Evolutionary conservation across 306 rosid genomes (phyloP).

Genomic region (Casuarina glauca): DNA sequence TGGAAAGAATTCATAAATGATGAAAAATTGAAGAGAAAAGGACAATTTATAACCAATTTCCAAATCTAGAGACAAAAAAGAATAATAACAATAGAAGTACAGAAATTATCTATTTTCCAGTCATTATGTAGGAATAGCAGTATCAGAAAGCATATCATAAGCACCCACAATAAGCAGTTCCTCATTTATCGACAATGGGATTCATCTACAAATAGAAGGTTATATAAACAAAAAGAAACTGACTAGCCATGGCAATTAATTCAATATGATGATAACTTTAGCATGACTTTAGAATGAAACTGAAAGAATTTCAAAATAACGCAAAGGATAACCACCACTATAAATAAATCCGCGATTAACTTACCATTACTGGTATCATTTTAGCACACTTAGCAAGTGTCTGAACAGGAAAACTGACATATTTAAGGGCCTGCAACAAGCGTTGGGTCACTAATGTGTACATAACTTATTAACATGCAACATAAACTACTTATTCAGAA

Average conservation of each 20-base stretch:
- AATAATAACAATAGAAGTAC: not conserved
- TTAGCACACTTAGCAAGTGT: slow-evolving; percentile 94
- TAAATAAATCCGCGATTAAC: slow-evolving; percentile 18
- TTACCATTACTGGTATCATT: slow-evolving; percentile 99
- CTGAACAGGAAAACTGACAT: slow-evolving; percentile 97
- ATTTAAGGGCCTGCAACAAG: slow-evolving; percentile 88
- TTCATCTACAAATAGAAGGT: not conserved
- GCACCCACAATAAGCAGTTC: not conserved
- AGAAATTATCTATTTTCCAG: not conserved
- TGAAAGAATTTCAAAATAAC: slow-evolving; percentile 10
- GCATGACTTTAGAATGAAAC: not conserved
- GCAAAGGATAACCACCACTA: slow-evolving; percentile 3
- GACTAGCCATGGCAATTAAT: not conserved
- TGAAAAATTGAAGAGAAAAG: not conserved
- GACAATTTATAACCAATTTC: not conserved
- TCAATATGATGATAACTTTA: not conserved
- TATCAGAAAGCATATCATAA: not conserved
- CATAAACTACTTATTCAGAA: not conserved
- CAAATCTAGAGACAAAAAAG: not conserved
- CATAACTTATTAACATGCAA: slow-evolving; percentile 7
- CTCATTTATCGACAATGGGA: not conserved
- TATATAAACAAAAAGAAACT: not conserved
- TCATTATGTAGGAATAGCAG: not conserved
- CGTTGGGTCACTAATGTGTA: slow-evolving; percentile 7
- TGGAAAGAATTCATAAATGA: not conserved